Base-by-base conservation (phyloP, 352 stramenopile species). In the Phytophthora palmivora region DNA sequence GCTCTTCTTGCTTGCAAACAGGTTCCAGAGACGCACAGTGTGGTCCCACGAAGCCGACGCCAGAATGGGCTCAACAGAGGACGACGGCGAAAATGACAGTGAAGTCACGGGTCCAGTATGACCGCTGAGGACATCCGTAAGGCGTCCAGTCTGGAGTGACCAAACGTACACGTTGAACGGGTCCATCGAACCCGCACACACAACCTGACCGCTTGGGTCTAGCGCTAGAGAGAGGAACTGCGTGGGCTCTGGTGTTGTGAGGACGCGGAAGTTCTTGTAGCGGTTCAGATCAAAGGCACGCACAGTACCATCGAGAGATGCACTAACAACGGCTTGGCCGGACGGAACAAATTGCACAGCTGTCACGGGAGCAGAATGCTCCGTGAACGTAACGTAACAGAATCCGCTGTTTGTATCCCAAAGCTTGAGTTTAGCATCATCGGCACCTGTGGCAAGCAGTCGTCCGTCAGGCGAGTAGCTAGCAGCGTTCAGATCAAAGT, bases 181-280 rank as follows among this genome's bases (percentile, higher is more conserved):
- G 64, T 99, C 96, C 19, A 98, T 84, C 15, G 90, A 93, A 14
- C 97, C 97, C 7, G 96, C 97, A 48, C 87, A 96, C 3, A 99
- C 94, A 58, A 99, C 89, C 70, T 99, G 97, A 46, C 97, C 97
- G 63, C 91, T 97, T 10, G 89, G 85, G 77, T 99, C 98, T n/a
- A 99, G 87, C 19, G 97, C 97, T 33, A 99, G 77, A 41, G 88
- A 99, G 7, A 98, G 86, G 66, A 99, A 99, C 79, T 99, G 97
- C 55, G 97, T 92, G 19, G 96, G 96, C 47, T 94, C 92, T n/a
- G 97, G 96, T 19, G 97, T 97, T 3, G 96, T 99, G 33, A 99
- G 88, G 11, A 98, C 98, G 48, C 97, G 96, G 79, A 99, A 99
- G 81, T 99, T 99, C 57, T 97, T 96, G 77, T 99, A 99, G 45